phyloP scores from a whole-genome alignment of 1,139 yeast genomes.

The Suhomyces bokatorum region DNA sequence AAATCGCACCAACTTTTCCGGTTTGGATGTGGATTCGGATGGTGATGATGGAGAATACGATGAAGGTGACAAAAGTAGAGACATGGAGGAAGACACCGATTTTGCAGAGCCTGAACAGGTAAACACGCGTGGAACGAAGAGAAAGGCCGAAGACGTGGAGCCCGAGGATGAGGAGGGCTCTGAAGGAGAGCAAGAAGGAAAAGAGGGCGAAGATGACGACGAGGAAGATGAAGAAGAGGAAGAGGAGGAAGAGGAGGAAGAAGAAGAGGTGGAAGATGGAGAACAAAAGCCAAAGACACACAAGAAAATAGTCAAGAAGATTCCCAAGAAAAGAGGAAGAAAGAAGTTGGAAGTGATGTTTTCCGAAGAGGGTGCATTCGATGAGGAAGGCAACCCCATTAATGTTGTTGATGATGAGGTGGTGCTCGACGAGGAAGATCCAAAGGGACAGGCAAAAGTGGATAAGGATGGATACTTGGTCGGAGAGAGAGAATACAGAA shows the following conservation, averaged over 20 bases:
- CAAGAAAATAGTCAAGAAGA: slow-evolving; percentile 15
- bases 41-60: slow-evolving; percentile 19
- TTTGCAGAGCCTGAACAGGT: slow-evolving; percentile 13
- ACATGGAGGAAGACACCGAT: slow-evolving; percentile 20
- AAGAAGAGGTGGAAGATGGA: slow-evolving; percentile 10
- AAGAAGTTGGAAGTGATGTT: slow-evolving; percentile 40
- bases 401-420: slow-evolving; percentile 77
- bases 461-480: slow-evolving; percentile 63
- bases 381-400: slow-evolving; percentile 53
- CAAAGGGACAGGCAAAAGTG: slow-evolving; percentile 76
- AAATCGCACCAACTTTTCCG: slow-evolving; percentile 27
- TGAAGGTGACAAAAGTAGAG: slow-evolving; percentile 13
- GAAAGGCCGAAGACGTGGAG: slow-evolving; percentile 21
- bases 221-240: slow-evolving; percentile 24
- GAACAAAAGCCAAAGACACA: slow-evolving; percentile 2
- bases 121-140: slow-evolving; percentile 14
- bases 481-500: slow-evolving; percentile 79
- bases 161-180: slow-evolving; percentile 20
- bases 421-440: slow-evolving; percentile 70
- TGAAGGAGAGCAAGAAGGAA: slow-evolving; percentile 28
- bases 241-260: slow-evolving; percentile 16
- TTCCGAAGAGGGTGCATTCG: slow-evolving; percentile 44
- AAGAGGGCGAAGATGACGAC: slow-evolving; percentile 22
- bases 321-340: slow-evolving; percentile 48
- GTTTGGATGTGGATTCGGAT: slow-evolving; percentile 25